Evolutionary conservation across 768 basidiomycete species (phyloP).

Genomic region (Psilocybe cubensis): DNA sequence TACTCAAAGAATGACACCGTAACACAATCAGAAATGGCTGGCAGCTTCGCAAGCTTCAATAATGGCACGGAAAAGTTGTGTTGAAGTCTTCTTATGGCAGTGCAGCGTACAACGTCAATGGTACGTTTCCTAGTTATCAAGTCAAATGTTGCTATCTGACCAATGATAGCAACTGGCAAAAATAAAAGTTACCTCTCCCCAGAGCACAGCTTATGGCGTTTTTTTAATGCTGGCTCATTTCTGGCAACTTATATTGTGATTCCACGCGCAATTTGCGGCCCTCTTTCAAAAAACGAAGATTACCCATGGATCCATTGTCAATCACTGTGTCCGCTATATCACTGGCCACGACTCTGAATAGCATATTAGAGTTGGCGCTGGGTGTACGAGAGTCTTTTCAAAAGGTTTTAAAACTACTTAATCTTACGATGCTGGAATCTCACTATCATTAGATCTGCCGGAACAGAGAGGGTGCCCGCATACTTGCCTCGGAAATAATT

Average conservation of each 20-base stretch:
- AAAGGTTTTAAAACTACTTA: not conserved
- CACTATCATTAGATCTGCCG: not conserved
- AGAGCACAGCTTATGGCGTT: too few relatives aligned
- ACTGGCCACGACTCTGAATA: not conserved
- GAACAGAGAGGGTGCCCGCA: not conserved
- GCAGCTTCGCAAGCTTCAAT: too few relatives aligned
- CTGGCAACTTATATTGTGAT: not conserved
- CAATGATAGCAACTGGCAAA: too few relatives aligned
- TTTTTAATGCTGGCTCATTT: too few relatives aligned
- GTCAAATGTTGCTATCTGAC: too few relatives aligned
- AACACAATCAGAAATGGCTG: too few relatives aligned
- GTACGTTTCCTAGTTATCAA: too few relatives aligned
- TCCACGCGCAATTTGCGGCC: not conserved
- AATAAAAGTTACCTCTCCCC: too few relatives aligned
- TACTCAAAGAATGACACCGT: too few relatives aligned
- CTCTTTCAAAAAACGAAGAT: not conserved
- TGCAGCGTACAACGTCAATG: too few relatives aligned
- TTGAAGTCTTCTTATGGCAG: too few relatives aligned
- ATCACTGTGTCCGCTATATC: not conserved
- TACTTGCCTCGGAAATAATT: not conserved
- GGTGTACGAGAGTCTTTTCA: slow-evolving; percentile 1
- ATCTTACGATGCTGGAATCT: not conserved
- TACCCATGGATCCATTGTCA: not conserved
- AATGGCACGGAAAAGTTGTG: too few relatives aligned
- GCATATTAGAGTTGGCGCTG: not conserved